phyloP scores from a whole-genome alignment of 2,329 filamentous ascomycete species.

The Exophiala phaeomuriformis region DNA sequence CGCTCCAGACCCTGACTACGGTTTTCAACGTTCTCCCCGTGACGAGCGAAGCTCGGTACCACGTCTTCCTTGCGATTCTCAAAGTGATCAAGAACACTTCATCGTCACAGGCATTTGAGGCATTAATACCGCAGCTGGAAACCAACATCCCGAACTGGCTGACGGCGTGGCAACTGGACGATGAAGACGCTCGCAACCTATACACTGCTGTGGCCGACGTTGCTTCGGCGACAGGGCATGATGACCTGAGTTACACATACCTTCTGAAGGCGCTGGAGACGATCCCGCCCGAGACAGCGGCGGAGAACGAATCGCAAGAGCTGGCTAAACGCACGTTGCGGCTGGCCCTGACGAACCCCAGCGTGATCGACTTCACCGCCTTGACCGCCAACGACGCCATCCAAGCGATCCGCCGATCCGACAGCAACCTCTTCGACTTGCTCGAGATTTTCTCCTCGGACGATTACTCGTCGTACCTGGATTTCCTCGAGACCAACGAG shows the following conservation, averaged over 20 bases:
- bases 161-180: constrained; percentile 69
- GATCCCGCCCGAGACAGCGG: constrained; percentile 52
- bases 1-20: constrained; percentile 83
- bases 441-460: constrained; percentile 94
- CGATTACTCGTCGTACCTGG: constrained; percentile 88
- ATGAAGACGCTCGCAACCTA: constrained; percentile 75
- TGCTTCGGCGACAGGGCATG: constrained; percentile 69
- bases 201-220: constrained; percentile 76
- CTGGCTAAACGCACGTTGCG: constrained; percentile 59
- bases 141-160: constrained; percentile 73
- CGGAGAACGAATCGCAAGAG: constrained; percentile 49
- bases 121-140: constrained; percentile 73
- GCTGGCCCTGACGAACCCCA: constrained; percentile 57
- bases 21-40: constrained; percentile 88
- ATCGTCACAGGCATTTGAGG: constrained; percentile 70
- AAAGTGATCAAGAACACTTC: constrained; percentile 68
- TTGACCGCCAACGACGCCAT: constrained; percentile 66
- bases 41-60: constrained; percentile 71
- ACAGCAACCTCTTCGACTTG: constrained; percentile 79
- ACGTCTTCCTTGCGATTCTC: constrained; percentile 84
- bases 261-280: constrained; percentile 69
- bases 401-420: constrained; percentile 76
- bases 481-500: constrained; percentile 65
- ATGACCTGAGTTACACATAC: constrained; percentile 68
- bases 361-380: constrained; percentile 67